Evolutionary conservation across 805 yeast species (phyloP), one percentile per base, ranked within the genome.

Genomic region (Saturnispora sanitii): DNA sequence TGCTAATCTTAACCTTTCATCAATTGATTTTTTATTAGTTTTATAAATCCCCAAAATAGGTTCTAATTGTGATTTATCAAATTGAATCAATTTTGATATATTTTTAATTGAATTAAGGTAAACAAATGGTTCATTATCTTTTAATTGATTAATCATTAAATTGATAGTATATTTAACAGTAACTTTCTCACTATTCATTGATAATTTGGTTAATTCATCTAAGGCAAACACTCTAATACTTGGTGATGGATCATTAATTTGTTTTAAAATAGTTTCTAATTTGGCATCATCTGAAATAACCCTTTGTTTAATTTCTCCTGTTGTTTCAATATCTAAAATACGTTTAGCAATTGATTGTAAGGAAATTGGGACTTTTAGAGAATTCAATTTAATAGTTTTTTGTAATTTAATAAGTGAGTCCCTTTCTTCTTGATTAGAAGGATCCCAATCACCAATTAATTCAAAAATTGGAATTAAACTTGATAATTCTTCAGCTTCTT

Each of bases 211-310:
- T 23, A 90, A 57, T 19, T 78, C 58, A 46, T 72, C 73, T 7
- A 92, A 61, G 0, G 97, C 97, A 57, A 83, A 87, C 0, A 94
- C 97, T 40, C 87, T 67, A 2, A 90, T 73, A 0, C 97, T 95
- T 3, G 83, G 79, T 33, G 82, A 61, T 0, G 88, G 82, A 58
- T 88, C 95, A 42, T 76, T 77, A 33, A 92, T 58, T 44, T 78
- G 74, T 1, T 71, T 64, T 28, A 84, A 61, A 0, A 95, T 95
- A 25, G 73, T 65, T 13, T 71, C 68, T 35, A 82, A 60, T 0
- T 58, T 40, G 45, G 57, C 56, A 35, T 78, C 72, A 6, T 54
- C 42, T 9, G 63, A 66, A 32, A 45, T 43, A 13, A 43, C 40
- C 0, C 21, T 9, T 17, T 19, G 12, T 3, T 30, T 12, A 6